phyloP scores from a whole-genome alignment of 768 basidiomycete species.

The Tricholoma bakamatsutake region DNA sequence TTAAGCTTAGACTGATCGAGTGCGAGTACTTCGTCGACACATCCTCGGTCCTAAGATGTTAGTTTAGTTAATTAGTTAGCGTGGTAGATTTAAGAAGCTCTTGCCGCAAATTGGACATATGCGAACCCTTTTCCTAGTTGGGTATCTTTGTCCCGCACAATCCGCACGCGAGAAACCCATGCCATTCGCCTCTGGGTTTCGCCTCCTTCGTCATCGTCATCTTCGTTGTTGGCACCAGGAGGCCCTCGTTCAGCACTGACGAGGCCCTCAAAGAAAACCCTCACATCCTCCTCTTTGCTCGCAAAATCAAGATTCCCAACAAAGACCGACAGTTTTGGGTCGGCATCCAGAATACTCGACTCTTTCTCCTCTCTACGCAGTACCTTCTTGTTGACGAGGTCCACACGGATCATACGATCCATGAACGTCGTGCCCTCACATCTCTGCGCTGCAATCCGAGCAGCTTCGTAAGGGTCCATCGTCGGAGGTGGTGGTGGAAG shows the following conservation, averaged over 20 bases:
- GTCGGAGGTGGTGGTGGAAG: constrained; percentile 42
- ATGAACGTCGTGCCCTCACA: constrained; percentile 72
- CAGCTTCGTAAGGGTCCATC: constrained; percentile 71
- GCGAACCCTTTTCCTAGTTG: constrained; percentile 95
- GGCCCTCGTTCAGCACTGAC: constrained; percentile 66
- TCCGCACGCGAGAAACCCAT: constrained; percentile 83
- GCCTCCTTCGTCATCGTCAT: constrained; percentile 20
- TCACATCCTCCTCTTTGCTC: constrained; percentile 83
- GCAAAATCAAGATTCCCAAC: constrained; percentile 93
- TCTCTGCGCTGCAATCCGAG: constrained; percentile 45
- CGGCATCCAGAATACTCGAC: constrained; percentile 28
- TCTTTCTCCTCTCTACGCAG: constrained; percentile 6
- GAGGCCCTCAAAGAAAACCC: constrained; percentile 80
- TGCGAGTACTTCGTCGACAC: constrained; percentile 89
- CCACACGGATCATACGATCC: constrained; percentile 76
- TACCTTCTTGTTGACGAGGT: constrained; percentile 42
- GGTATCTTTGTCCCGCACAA: constrained; percentile 85
- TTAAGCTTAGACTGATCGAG: constrained; percentile 73
- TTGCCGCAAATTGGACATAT: constrained; percentile 82
- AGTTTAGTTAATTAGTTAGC: background rate
- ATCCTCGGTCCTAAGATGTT: constrained; percentile 69
- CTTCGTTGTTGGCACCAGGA: constrained; percentile 18
- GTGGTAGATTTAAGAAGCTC: constrained; percentile 19
- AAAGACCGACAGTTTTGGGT: constrained; percentile 82
- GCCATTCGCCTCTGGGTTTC: constrained; percentile 31